Evolutionary conservation across 305 asterid genomes (phyloP).

Genomic region (Fraxinus nigra): DNA sequence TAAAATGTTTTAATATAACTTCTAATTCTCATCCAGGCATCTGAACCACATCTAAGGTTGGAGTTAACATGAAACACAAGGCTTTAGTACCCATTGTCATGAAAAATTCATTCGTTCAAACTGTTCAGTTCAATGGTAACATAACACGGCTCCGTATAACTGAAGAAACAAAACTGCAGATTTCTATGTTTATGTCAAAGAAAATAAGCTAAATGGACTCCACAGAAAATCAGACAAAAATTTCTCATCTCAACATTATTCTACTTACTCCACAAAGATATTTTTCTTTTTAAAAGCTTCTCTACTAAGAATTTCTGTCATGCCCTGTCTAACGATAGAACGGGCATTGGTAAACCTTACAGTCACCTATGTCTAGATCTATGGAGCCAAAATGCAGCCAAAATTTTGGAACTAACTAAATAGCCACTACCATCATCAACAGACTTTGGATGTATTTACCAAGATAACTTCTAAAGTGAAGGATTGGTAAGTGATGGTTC

Average conservation of each 20-base stretch:
- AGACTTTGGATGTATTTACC: neutral
- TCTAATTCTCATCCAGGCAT: conserved; percentile 9
- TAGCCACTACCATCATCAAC: neutral
- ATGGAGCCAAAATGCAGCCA: neutral
- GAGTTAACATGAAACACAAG: neutral
- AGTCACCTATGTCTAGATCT: neutral
- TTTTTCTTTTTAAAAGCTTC: neutral
- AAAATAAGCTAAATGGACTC: neutral
- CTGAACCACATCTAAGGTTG: conserved; percentile 5
- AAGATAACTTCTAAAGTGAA: neutral
- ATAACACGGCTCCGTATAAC: neutral
- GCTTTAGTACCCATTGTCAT: neutral
- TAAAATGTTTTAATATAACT: neutral
- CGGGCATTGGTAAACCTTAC: neutral
- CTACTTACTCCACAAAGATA: neutral
- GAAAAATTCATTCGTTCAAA: neutral
- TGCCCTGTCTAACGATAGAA: neutral
- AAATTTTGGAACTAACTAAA: neutral
- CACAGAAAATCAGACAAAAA: neutral
- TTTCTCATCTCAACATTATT: neutral
- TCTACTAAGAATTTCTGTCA: neutral
- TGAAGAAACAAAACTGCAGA: neutral
- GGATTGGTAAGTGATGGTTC: neutral
- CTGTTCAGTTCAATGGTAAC: neutral
- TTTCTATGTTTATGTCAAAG: neutral